Base-by-base conservation (phyloP, 768 basidiomycete genomes). In the Rhodosporidiobolus sp. region DNA sequence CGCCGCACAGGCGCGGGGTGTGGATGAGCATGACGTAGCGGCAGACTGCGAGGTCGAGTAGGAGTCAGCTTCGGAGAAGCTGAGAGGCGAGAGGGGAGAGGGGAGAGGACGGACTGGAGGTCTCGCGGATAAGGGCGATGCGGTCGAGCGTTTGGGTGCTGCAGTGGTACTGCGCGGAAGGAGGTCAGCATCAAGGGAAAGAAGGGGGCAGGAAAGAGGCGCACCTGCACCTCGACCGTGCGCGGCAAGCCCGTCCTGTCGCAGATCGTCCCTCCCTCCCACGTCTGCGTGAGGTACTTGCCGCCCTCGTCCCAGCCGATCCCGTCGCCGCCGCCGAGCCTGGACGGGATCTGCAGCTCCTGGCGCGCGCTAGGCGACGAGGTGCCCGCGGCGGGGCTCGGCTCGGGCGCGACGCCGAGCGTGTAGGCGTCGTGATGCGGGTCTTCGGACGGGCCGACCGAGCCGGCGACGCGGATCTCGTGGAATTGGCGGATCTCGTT, bases 401-500 rank as follows among this genome's bases (percentile, higher is more conserved):
- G 58, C 50, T 69, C 72, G 59, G 76, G 73, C 67, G 75, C 69
- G 50, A 50, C 14, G 38, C 67, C 78, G 46, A 78, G 71, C 7
- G 74, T 69, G 65, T 78, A 78, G 54, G 76, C 73, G 62, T 80
- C 75, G 75, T 64, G 22, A 32, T 73, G 74, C 69, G 78, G 78
- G 74, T 77, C 79, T 73, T 81, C 78, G 71, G 77, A 76, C 69
- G 78, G 79, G 75, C 56, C 69, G 67, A 72, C 65, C 0, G 70
- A 55, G 26, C 63, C 67, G 2, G 58, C 52, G 83, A 88, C 90
- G 90, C 81, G 88, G 82, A 90, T 83, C 81, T 94, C 93, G 82
- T 90, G 90, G 85, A 98, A 99, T 82, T 99, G 96, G 69, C 94
- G 89, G 72, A 98, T 92, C 82, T 96, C 89, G 63, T 88, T 86